Evolutionary conservation across 768 basidiomycete species (phyloP).

Genomic region (Piloderma croceum): DNA sequence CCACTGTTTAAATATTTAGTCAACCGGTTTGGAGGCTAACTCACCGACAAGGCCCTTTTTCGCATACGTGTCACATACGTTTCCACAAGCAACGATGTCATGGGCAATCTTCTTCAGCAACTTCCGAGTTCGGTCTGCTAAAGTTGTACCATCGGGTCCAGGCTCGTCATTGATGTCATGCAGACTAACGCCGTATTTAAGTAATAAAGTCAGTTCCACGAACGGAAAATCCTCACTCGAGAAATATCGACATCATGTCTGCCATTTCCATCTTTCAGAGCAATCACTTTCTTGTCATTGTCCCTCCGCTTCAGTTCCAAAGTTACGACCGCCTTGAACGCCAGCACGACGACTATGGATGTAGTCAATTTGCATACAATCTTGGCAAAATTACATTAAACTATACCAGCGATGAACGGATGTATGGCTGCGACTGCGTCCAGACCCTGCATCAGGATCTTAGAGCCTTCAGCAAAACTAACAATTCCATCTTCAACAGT

Average conservation of each 20-base stretch:
- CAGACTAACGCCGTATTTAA: slow-evolving; percentile 10
- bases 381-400: slow-evolving; percentile 13
- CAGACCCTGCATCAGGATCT: slow-evolving; percentile 18
- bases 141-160: slow-evolving; percentile 28
- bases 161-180: slow-evolving; percentile 14
- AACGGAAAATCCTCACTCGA: slow-evolving; percentile 32
- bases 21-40: slow-evolving; percentile 8
- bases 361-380: neutral
- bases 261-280: slow-evolving; percentile 46
- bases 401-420: slow-evolving; percentile 22
- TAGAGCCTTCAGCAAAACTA: slow-evolving; percentile 16
- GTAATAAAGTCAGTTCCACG: no score
- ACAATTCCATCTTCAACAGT: slow-evolving; percentile 13
- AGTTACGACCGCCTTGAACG: slow-evolving; percentile 44
- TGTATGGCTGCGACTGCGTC: slow-evolving; percentile 24
- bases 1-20: neutral
- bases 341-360: slow-evolving; percentile 42
- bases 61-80: slow-evolving; percentile 40
- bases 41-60: slow-evolving; percentile 38
- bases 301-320: slow-evolving; percentile 44
- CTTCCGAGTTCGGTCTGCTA: slow-evolving; percentile 26
- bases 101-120: slow-evolving; percentile 27
- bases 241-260: slow-evolving; percentile 41
- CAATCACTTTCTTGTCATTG: slow-evolving; percentile 45
- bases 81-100: slow-evolving; percentile 40